Evolutionary conservation across 2,329 filamentous ascomycete genomes (phyloP).

Genomic region (Decorospora gaudefroyi): DNA sequence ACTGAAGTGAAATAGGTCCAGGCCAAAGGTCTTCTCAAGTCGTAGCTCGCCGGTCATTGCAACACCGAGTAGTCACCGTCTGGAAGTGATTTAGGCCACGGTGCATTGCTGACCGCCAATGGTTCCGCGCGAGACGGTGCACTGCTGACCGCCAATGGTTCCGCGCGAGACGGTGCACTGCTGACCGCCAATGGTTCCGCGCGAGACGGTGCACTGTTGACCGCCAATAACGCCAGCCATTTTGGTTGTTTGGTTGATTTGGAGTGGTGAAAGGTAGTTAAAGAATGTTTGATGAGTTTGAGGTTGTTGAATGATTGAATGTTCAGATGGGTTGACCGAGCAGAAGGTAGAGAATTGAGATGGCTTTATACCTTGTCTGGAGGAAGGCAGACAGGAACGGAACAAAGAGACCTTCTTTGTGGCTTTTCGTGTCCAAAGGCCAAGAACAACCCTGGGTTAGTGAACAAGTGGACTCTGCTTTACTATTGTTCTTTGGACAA

Average conservation of each 20-base stretch:
- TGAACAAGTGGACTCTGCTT: not conserved
- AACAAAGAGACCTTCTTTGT: not conserved
- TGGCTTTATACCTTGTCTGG: slow-evolving; percentile 21
- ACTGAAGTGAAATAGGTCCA: not conserved
- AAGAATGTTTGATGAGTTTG: slow-evolving; percentile 17
- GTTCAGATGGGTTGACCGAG: slow-evolving; percentile 17
- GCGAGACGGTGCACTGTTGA: slow-evolving; percentile 14
- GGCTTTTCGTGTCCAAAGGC: not conserved
- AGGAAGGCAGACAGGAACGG: not conserved
- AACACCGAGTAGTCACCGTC: too few relatives aligned
- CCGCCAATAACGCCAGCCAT: slow-evolving; percentile 12
- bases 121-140: slow-evolving; percentile 13
- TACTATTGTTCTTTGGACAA: slow-evolving; percentile 3
- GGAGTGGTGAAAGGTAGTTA: slow-evolving; percentile 13
- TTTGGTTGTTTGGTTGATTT: slow-evolving; percentile 16
- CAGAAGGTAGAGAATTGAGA: not conserved
- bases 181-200: not conserved
- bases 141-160: slow-evolving; percentile 2
- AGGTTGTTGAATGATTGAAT: slow-evolving; percentile 23
- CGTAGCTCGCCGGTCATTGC: too few relatives aligned
- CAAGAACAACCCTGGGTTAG: not conserved
- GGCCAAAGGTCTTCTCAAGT: not conserved
- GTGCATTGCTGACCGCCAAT: slow-evolving; percentile 6
- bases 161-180: slow-evolving; percentile 10
- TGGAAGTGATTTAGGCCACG: too few relatives aligned